Percentiles rank a stretch among this genome's conserved stretches.
These are phyloP conservation scores for Kwoniella shandongensis DNA, from an alignment of 768 basidiomycete species.

Conservation along the genomic window DNA sequence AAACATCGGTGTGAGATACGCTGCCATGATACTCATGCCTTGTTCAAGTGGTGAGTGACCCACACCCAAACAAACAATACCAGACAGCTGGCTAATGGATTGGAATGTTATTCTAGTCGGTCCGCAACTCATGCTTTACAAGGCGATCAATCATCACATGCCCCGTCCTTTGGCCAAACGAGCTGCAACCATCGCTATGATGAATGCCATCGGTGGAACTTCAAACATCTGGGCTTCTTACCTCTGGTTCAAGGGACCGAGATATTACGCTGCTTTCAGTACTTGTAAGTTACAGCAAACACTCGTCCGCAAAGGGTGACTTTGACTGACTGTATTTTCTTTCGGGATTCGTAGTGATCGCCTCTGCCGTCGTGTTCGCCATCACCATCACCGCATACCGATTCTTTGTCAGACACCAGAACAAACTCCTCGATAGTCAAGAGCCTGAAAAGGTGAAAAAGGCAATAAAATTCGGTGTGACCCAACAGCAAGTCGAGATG, in stretches of 20 bases:
- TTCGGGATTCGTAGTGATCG: slow-evolving; percentile 23
- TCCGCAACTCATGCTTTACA: slow-evolving; percentile 45
- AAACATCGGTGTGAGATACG: slow-evolving; percentile 31
- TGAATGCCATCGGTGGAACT: slow-evolving; percentile 45
- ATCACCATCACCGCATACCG: slow-evolving; percentile 34
- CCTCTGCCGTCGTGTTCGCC: slow-evolving; percentile 25
- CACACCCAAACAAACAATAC: background rate
- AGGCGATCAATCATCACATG: slow-evolving; percentile 42
- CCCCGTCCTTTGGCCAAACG: slow-evolving; percentile 45
- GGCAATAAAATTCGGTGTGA: slow-evolving; percentile 34
- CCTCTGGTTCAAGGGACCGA: slow-evolving; percentile 29
- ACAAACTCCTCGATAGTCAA: slow-evolving; percentile 37
- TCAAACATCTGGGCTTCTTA: slow-evolving; percentile 42
- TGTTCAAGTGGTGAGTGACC: slow-evolving; percentile 20
- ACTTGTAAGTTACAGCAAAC: slow-evolving; percentile 19
- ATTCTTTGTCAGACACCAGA: slow-evolving; percentile 32
- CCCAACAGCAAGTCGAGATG: slow-evolving; percentile 36
- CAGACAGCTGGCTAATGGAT: no score
- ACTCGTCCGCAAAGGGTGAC: no score
- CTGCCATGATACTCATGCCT: slow-evolving; percentile 43
- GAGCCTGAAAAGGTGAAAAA: slow-evolving; percentile 12
- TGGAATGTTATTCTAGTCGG: slow-evolving; percentile 37
- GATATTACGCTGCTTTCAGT: slow-evolving; percentile 37
- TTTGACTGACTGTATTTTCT: background rate
- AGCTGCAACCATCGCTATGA: slow-evolving; percentile 41